These are phyloP conservation scores for Carallia brachiata DNA, from an alignment of 345 rosid genomes.

Conservation along the genomic window DNA sequence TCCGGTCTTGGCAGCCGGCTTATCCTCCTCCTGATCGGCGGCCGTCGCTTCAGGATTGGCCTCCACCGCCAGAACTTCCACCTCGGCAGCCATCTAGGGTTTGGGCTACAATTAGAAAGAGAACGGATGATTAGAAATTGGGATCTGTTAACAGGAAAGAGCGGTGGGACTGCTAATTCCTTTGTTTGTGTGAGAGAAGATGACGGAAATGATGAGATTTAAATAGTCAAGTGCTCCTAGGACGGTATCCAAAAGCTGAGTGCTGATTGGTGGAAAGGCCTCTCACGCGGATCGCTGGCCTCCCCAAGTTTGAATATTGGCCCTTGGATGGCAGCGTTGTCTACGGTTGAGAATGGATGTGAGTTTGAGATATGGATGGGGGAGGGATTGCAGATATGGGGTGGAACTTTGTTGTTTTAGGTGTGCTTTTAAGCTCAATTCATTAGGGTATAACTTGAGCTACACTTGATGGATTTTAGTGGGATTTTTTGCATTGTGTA, in stretches of 20 bases:
- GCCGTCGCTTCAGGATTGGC: conserved; percentile 21
- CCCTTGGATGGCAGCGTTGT: conserved; percentile 55
- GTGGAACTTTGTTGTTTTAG: conserved; percentile 25
- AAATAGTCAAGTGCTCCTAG: conserved; percentile 43
- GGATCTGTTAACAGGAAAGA: conserved; percentile 10
- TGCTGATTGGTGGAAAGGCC: conserved; percentile 46
- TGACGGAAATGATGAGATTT: conserved; percentile 35
- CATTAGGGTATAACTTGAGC: conserved; percentile 25
- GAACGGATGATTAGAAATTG: background rate
- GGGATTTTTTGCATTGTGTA: conserved; percentile 24
- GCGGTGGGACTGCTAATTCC: conserved; percentile 7
- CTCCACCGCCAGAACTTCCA: background rate
- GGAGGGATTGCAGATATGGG: conserved; percentile 7
- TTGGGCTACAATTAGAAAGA: background rate
- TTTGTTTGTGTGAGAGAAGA: conserved; percentile 1
- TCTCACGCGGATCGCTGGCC: conserved; percentile 48
- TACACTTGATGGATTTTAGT: conserved; percentile 18
- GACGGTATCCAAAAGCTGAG: conserved; percentile 37
- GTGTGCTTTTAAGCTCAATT: conserved; percentile 72
- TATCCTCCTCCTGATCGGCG: background rate
- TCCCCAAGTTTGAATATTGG: conserved; percentile 44
- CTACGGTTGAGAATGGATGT: conserved; percentile 35
- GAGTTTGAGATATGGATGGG: conserved; percentile 24
- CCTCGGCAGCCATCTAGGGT: conserved; percentile 43
- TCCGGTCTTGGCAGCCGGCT: conserved; percentile 26